phyloP scores from a whole-genome alignment of 192 early-diverging fungal species.

The Podila horticola region DNA sequence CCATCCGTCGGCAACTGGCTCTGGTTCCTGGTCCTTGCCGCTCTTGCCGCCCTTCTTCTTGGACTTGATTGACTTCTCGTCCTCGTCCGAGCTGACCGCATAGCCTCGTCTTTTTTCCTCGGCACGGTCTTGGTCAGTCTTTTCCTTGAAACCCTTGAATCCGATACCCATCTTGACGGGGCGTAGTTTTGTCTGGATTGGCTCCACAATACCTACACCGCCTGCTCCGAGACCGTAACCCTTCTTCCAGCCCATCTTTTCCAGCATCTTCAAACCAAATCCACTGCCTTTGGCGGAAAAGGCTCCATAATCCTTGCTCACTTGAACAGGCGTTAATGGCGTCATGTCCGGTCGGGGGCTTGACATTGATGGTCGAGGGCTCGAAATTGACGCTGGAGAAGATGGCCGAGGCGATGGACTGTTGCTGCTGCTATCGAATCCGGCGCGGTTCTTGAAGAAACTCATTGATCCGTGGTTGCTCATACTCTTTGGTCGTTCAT shows the following conservation, averaged over 20 bases:
- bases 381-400: conserved; percentile 6
- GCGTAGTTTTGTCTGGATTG: conserved; percentile 88
- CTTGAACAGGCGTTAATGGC: conserved; percentile 39
- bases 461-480: conserved; percentile 14
- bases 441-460: conserved; percentile 36
- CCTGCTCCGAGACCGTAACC: conserved; percentile 92
- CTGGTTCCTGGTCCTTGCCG: conserved; percentile 23
- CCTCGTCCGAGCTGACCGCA: conserved; percentile 35
- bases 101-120: conserved; percentile 54
- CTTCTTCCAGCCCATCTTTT: conserved; percentile 89
- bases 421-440: conserved; percentile 6
- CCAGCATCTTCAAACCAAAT: conserved; percentile 84
- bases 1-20: conserved; percentile 55
- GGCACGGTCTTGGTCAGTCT: conserved; percentile 70
- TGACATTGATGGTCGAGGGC: conserved; percentile 20
- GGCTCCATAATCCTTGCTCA: conserved; percentile 81
- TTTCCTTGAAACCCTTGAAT: conserved; percentile 82
- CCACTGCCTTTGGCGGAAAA: conserved; percentile 83
- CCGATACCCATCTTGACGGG: conserved; percentile 86
- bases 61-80: conserved; percentile 24
- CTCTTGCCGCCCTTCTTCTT: conserved; percentile 36
- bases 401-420: conserved; percentile 24
- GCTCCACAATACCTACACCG: conserved; percentile 89
- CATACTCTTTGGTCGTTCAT: conserved; percentile 11
- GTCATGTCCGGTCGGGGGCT: conserved; percentile 32